Evolutionary conservation across 192 early-diverging fungal species (phyloP), one percentile per base, ranked within the genome.

Genomic region (Rhizophagus sp.): DNA sequence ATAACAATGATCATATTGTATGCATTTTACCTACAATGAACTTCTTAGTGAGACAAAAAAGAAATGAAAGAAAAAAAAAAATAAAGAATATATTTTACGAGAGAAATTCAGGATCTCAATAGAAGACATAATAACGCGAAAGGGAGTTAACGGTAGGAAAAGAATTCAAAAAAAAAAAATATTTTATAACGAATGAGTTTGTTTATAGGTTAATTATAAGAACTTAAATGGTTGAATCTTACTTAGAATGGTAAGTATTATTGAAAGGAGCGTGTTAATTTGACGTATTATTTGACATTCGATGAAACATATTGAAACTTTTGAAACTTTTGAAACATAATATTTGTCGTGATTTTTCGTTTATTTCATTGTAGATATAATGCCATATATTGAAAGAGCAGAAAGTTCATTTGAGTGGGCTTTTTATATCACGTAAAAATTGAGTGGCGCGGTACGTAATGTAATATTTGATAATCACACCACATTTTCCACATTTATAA

Each of bases 401-500:
- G 17, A 39, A 69, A 69, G 39, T 36, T n/a, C 33, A 34, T 13
- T 69, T 39, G 19, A 8, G 19, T 9, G 19, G 67, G 67, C 36
- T 1, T 69, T 70, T 70, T 70, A 39, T 70, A 44, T 69, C 34
- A 69, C 67, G 34, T 69, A 69, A 39, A 15, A 34, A 22, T 36
- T 41, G 0, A 24, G 67, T 69, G 67, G 67, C 67, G 67, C 67
- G 67, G 36, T 57, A 19, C 19, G 19, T 57, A 19, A 17, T 57
- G 19, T 57, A 19, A 17, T 57, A 57, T 57, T 15, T 69, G 67
- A 5, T 30, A 36, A 69, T 30, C 33, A 69, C 67, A 69, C 67
- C 67, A 36, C 67, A 69, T 69, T 69, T 69, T 41, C 67, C 67
- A 36, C 67, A 69, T 69, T 69, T 69, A 69, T 69, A 36, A 27